phyloP scores from a whole-genome alignment of 2,329 filamentous ascomycete genomes.

The Fusarium sp. region DNA sequence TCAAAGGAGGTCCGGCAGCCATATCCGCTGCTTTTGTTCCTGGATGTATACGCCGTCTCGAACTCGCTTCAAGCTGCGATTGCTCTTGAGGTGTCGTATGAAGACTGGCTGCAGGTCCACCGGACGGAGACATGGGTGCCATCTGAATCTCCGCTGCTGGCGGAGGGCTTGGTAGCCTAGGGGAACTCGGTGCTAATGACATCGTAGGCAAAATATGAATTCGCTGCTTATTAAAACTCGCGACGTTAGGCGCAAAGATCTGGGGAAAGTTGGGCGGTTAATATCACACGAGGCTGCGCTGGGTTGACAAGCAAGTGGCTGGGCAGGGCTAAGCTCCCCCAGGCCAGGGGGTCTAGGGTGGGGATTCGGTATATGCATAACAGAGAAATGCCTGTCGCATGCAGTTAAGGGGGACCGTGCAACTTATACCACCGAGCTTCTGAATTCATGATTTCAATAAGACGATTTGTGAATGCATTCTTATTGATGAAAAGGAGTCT shows the following conservation, averaged over 20 bases:
- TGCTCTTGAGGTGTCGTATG: constrained; percentile 73
- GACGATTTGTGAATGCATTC: neutral
- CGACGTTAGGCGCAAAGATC: constrained; percentile 29
- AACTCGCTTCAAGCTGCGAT: constrained; percentile 76
- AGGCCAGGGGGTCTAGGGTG: neutral
- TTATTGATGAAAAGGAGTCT: neutral
- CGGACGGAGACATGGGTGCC: constrained; percentile 79
- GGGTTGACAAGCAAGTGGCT: constrained; percentile 27
- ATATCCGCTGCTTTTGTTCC: constrained; percentile 94
- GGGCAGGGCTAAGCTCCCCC: constrained; percentile 24
- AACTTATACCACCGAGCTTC: constrained; percentile 19
- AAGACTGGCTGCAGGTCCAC: constrained; percentile 65
- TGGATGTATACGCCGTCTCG: constrained; percentile 87
- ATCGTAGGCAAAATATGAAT: constrained; percentile 52
- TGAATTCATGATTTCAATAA: constrained; percentile 6
- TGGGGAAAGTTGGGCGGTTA: constrained; percentile 30
- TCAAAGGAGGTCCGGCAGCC: constrained; percentile 88
- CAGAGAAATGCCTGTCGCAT: neutral
- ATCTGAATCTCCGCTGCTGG: constrained; percentile 96
- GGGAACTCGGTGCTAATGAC: constrained; percentile 79
- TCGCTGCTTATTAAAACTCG: constrained; percentile 16
- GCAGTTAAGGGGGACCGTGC: constrained; percentile 41
- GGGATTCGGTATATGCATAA: constrained; percentile 44
- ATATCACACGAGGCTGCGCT: constrained; percentile 33
- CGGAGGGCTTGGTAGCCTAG: constrained; percentile 92